These are phyloP conservation scores for Heteromeles arbutifolia DNA, from an alignment of 306 rosid genomes.

Conservation along the genomic window DNA sequence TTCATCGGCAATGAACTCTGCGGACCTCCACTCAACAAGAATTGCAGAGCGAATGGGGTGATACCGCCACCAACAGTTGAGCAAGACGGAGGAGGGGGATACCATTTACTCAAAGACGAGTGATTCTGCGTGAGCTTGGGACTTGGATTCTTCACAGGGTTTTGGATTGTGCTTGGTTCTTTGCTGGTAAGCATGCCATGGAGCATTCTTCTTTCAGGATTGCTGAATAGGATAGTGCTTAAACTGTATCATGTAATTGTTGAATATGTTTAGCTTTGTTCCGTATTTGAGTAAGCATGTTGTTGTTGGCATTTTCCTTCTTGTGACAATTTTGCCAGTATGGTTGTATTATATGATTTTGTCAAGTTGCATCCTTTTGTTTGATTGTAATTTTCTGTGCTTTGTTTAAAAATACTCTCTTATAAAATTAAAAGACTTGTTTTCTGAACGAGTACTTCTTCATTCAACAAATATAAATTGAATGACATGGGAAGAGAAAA, in stretches of 20 bases:
- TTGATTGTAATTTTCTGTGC: no score
- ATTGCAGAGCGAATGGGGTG: not conserved
- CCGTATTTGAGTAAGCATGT: no score
- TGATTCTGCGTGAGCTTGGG: conserved; percentile 12
- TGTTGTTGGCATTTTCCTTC: no score
- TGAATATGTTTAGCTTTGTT: not conserved
- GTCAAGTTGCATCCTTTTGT: no score
- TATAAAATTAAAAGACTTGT: no score
- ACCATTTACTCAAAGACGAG: not conserved
- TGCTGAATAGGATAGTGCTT: not conserved
- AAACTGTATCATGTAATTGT: not conserved
- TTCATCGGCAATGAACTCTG: conserved; percentile 1
- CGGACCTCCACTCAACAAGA: not conserved
- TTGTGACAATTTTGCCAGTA: no score
- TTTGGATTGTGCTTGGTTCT: conserved; percentile 1
- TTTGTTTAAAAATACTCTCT: no score
- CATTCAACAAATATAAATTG: no score
- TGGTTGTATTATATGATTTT: no score
- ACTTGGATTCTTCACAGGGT: not conserved
- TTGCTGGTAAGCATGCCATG: not conserved
- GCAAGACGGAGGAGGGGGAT: not conserved
- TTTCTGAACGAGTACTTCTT: no score
- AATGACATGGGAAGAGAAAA: no score
- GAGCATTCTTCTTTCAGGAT: not conserved
- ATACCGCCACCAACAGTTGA: not conserved